Base-by-base conservation (phyloP, 208 protist genomes). In the Trypanosoma melophagium region DNA sequence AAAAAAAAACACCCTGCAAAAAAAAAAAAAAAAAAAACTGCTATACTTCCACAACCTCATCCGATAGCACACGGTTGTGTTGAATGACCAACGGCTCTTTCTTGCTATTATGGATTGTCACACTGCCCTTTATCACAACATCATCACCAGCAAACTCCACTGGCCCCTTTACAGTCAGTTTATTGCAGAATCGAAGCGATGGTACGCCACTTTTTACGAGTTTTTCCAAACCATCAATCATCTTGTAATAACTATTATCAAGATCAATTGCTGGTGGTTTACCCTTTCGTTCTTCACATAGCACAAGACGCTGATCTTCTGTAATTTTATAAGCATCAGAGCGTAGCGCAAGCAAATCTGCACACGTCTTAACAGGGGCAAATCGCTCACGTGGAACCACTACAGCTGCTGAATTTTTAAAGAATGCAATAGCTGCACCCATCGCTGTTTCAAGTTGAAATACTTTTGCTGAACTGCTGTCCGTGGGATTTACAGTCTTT, bases 321-420 rank as follows among this genome's bases (percentile, higher is more conserved):
- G 83, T 81, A 12, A 98, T 74, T 7, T 69, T 57, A 76, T 98
- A 99, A 10, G 96, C 84, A 71, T 99, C 97, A 4, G 90, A 98
- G 78, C 97, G 93, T 21, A 99, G 79, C n/a, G 98, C 71, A 51
- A 99, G 86, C 7, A 99, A 81, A 78, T 99, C 98, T 58, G 71
- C 80, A 50, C 91, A 97, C 28, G 84, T 96, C 84, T 99, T 99
- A 14, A 99, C 98, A 7, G 98, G 99, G 7, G 98, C 76, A 78
- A 99, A 99, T 65, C 99, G 88, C 16, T 81, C 81, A 55, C 98
- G 87, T 28, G 96, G 94, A 28, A 99, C 98, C 41, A 96, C 87
- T 14, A 99, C 78, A 50, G 96, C 95, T 17, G 74, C 60, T 19
- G 81, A 67, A 13, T 74, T 47, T 17, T 57, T 31, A 73, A 99